Conservation (phyloP, 176 grass and related monocot genomes). For the Carex cristatella region DNA sequence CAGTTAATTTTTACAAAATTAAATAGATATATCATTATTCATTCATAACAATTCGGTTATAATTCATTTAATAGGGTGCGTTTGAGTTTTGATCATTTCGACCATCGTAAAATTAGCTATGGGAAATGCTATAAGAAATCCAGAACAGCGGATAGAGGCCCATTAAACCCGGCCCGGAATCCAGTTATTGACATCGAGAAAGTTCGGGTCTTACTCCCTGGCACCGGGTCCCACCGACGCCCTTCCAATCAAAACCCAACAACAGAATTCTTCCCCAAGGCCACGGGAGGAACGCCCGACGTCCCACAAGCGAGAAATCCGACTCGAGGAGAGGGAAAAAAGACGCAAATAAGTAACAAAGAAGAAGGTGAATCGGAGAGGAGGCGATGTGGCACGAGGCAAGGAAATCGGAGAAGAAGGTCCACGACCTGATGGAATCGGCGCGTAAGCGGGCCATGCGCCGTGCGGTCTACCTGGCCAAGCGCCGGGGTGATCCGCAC, state of each 20-base stretch:
- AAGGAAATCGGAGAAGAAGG: constrained; percentile 82
- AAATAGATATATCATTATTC: too few species aligned
- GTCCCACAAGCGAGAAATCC: background rate
- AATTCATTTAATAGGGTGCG: too few species aligned
- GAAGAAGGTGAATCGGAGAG: background rate
- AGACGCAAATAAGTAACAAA: background rate
- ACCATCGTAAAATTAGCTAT: too few species aligned
- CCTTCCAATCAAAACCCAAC: background rate
- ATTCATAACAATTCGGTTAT: too few species aligned
- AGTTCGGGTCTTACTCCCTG: background rate
- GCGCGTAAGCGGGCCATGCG: constrained; percentile 84
- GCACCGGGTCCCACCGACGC: background rate
- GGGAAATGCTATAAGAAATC: background rate
- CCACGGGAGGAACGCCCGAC: background rate
- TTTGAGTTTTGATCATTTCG: too few species aligned
- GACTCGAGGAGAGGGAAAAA: background rate
- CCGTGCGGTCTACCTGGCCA: constrained; percentile 68
- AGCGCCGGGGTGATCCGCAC: constrained; percentile 80
- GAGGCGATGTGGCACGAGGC: constrained; percentile 93
- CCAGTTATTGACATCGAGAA: constrained; percentile 5
- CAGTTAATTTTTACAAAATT: too few species aligned
- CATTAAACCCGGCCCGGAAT: background rate
- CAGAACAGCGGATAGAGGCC: background rate
- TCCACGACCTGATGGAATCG: constrained; percentile 92
- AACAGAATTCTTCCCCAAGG: background rate